A percentile compares a stretch with the other conserved stretches of the same genome.
phyloP scores from a whole-genome alignment of 371 early-diverging fungal species.

The Saksenaea vasiformis region DNA sequence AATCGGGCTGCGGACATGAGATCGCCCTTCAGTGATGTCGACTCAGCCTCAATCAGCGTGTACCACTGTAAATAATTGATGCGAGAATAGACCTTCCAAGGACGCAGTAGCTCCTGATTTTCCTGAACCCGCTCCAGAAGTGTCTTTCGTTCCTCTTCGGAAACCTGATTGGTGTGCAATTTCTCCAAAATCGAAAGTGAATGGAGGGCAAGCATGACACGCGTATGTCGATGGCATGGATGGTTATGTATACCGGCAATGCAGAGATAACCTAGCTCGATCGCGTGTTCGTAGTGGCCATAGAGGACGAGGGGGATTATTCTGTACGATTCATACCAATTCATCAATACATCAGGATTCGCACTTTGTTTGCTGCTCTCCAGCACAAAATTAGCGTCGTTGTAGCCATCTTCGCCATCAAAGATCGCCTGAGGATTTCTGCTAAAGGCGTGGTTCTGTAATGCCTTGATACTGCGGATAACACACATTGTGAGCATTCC shows the following conservation, averaged over 20 bases:
- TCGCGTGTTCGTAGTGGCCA: slow-evolving; percentile 41
- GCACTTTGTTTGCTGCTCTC: slow-evolving; percentile 40
- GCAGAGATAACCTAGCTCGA: slow-evolving; percentile 34
- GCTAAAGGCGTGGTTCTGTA: slow-evolving; percentile 40
- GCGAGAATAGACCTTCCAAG: slow-evolving; percentile 30
- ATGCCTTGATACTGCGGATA: slow-evolving; percentile 37
- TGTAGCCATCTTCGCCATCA: slow-evolving; percentile 49
- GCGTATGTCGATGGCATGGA: slow-evolving; percentile 43
- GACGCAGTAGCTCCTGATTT: slow-evolving; percentile 29
- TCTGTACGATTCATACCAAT: slow-evolving; percentile 44
- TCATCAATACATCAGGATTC: slow-evolving; percentile 31
- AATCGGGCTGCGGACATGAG: slow-evolving; percentile 19
- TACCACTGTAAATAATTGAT: slow-evolving; percentile 39
- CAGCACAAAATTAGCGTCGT: slow-evolving; percentile 36
- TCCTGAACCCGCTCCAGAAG: slow-evolving; percentile 19
- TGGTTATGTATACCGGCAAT: slow-evolving; percentile 29
- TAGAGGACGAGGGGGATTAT: slow-evolving; percentile 43
- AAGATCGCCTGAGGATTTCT: slow-evolving; percentile 25
- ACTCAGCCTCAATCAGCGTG: slow-evolving; percentile 41
- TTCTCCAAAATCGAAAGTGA: slow-evolving; percentile 42
- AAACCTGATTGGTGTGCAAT: slow-evolving; percentile 17
- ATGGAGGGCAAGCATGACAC: slow-evolving; percentile 29
- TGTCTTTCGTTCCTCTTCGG: slow-evolving; percentile 13
- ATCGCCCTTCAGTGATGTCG: slow-evolving; percentile 19
- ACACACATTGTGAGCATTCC: slow-evolving; percentile 40